Percentiles rank a stretch among this genome's conserved stretches.
Evolutionary conservation across 495 filamentous ascomycete species (phyloP).

Genomic region (Cladorrhinum samala): DNA sequence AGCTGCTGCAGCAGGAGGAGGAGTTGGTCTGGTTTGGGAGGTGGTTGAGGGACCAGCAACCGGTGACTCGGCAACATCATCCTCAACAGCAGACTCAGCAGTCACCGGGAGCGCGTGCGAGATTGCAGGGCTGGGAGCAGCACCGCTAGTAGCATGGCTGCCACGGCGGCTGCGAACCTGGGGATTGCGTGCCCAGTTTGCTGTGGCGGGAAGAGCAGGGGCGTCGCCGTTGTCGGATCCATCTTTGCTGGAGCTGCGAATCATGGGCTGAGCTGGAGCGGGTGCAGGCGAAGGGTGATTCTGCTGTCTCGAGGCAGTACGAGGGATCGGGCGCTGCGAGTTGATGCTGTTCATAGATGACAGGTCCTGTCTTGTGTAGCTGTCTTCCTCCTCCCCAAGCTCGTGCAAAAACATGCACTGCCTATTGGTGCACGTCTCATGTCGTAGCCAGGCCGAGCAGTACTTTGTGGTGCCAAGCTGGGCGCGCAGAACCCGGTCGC

Average conservation of each 20-base stretch:
- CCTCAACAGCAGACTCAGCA: constrained; percentile 32
- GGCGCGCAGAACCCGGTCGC: constrained; percentile 77
- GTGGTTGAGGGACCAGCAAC: neutral
- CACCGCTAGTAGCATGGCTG: constrained; percentile 71
- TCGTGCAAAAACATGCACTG: constrained; percentile 98
- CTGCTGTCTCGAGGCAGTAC: constrained; percentile 47
- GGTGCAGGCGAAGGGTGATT: constrained; percentile 45
- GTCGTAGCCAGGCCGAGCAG: constrained; percentile 91
- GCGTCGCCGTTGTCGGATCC: constrained; percentile 66
- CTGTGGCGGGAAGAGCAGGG: constrained; percentile 83
- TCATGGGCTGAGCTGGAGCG: constrained; percentile 64
- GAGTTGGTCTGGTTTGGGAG: constrained; percentile 11
- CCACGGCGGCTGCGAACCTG: constrained; percentile 64
- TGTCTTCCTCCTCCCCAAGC: constrained; percentile 92
- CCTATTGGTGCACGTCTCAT: constrained; percentile 86
- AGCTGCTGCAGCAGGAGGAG: neutral
- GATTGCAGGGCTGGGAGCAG: constrained; percentile 73
- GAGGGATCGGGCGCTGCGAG: constrained; percentile 61
- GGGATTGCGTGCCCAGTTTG: constrained; percentile 84
- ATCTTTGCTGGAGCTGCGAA: constrained; percentile 68
- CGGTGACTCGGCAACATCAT: constrained; percentile 11
- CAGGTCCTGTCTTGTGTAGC: constrained; percentile 88
- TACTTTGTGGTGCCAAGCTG: constrained; percentile 99
- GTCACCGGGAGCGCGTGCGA: constrained; percentile 54
- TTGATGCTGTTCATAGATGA: constrained; percentile 90